Evolutionary conservation across 495 filamentous ascomycete species (phyloP).

Genomic region (Annulohypoxylon nitens): DNA sequence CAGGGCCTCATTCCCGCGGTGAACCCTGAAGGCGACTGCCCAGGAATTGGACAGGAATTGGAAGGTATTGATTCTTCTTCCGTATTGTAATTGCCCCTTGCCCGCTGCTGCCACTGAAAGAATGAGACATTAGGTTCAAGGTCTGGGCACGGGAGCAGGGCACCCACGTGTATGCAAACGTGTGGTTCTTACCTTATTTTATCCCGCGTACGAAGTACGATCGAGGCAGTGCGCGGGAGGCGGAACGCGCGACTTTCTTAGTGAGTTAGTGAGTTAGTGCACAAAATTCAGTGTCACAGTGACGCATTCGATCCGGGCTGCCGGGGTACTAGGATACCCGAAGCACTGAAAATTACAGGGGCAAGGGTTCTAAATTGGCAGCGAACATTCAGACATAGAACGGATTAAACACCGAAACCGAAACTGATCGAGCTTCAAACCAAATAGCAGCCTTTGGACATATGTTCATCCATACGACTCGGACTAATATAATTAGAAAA

Average conservation of each 20-base stretch:
- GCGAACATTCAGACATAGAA: not conserved
- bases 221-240: not conserved
- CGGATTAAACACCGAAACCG: too few species aligned
- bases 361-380: not conserved
- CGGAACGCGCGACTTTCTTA: constrained; percentile 4
- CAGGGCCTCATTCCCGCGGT: not conserved
- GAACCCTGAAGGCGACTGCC: not conserved
- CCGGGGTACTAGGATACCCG: not conserved
- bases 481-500: not conserved
- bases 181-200: not conserved
- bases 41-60: not conserved
- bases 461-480: not conserved
- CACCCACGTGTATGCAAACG: constrained; percentile 1
- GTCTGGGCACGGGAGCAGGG: not conserved
- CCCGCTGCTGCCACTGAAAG: too few species aligned
- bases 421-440: too few species aligned
- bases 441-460: too few species aligned
- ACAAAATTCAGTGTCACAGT: constrained; percentile 15
- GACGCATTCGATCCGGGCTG: constrained; percentile 23
- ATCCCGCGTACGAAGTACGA: not conserved
- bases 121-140: not conserved
- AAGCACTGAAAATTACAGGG: not conserved
- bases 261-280: not conserved
- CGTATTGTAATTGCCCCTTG: too few species aligned
- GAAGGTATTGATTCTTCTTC: too few species aligned